These are phyloP conservation scores for Hortiboletus flavorubellus DNA, from an alignment of 768 basidiomycete species.

Conservation along the genomic window DNA sequence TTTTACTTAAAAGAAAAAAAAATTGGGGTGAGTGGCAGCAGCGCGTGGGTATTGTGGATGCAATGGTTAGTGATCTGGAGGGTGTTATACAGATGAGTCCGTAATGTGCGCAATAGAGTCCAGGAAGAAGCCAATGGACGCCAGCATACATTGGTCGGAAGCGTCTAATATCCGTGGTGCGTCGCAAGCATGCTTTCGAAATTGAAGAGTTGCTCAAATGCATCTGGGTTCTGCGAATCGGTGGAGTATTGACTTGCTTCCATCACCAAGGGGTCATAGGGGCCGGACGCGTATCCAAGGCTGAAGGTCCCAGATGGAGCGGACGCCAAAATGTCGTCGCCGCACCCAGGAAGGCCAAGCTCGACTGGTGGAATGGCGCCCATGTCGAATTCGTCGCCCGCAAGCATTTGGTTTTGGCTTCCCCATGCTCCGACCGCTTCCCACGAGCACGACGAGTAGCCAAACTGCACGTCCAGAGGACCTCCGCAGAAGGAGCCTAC, in stretches of 20 bases:
- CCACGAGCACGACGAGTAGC: conserved; percentile 34
- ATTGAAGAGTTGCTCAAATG: conserved; percentile 36
- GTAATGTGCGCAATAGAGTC: conserved; percentile 24
- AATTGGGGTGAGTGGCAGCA: conserved; percentile 26
- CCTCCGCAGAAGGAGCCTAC: conserved; percentile 17
- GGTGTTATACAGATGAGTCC: conserved; percentile 33
- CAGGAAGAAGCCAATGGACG: conserved; percentile 32
- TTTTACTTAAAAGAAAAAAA: conserved; percentile 12
- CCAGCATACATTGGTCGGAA: conserved; percentile 35
- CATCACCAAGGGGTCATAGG: conserved; percentile 28
- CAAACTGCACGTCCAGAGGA: conserved; percentile 26
- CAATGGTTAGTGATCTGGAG: conserved; percentile 17
- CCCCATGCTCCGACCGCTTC: conserved; percentile 32
- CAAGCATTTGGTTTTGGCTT: conserved; percentile 37
- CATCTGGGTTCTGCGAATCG: conserved; percentile 32
- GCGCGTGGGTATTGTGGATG: conserved; percentile 30
- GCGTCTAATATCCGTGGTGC: conserved; percentile 31
- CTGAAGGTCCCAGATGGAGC: conserved; percentile 12
- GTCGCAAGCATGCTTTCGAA: conserved; percentile 35
- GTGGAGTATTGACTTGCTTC: conserved; percentile 31
- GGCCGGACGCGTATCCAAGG: conserved; percentile 21
- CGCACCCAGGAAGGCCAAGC: conserved; percentile 50
- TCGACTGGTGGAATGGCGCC: conserved; percentile 62
- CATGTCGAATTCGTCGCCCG: conserved; percentile 66
- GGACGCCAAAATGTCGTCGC: conserved; percentile 21